A percentile compares a stretch with the other conserved stretches of the same genome.
Conservation (phyloP, 2,329 filamentous ascomycete species). For the Diaporthe citriasiana region DNA sequence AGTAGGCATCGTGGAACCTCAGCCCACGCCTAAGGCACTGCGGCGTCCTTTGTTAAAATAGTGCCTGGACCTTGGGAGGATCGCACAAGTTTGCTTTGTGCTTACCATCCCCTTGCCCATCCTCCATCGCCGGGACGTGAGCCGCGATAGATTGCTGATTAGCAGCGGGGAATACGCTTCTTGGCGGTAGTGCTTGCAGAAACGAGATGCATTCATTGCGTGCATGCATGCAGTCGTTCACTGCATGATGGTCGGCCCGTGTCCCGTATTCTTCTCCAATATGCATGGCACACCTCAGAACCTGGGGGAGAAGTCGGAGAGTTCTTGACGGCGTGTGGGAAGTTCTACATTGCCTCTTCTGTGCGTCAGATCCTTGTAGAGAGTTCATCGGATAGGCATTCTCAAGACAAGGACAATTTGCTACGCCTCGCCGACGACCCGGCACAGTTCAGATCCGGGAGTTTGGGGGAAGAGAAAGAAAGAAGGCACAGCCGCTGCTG, state of each 20-base stretch:
- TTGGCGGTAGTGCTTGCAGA: conserved; percentile 30
- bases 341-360: background rate
- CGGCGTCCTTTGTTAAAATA: conserved; percentile 22
- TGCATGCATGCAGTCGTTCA: conserved; percentile 7
- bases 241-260: conserved; percentile 1
- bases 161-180: background rate
- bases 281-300: background rate
- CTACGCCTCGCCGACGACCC: background rate
- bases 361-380: background rate
- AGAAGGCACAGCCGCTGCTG: conserved; percentile 26
- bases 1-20: background rate
- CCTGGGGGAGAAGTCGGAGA: background rate
- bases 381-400: background rate
- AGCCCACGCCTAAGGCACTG: background rate
- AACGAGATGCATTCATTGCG: conserved; percentile 16
- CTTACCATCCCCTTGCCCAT: background rate
- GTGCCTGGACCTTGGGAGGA: conserved; percentile 1
- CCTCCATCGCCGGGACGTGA: background rate
- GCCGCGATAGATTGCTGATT: background rate
- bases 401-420: background rate
- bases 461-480: background rate
- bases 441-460: background rate
- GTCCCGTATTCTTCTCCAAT: background rate
- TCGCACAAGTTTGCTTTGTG: background rate
- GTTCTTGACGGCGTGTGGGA: background rate